phyloP scores from a whole-genome alignment of 225 moss, liverwort and hornwort genomes.

The Rhytidiadelphus loreus region DNA sequence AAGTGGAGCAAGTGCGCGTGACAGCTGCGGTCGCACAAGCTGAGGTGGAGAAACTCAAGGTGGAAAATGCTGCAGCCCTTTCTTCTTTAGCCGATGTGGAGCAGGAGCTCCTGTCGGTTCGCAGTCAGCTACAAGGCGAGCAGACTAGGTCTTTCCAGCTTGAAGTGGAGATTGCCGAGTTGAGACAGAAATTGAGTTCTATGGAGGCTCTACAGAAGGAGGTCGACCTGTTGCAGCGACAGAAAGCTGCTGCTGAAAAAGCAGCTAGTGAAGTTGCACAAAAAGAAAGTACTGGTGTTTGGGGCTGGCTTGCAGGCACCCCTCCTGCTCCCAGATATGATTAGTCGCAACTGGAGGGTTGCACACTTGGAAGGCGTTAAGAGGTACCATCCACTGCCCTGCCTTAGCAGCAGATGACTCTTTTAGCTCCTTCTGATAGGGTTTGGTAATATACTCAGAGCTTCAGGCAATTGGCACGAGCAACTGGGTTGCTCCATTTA shows the following conservation, averaged over 20 bases:
- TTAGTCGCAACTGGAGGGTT: neutral
- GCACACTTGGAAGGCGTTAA: neutral
- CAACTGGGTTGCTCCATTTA: conserved; percentile 23
- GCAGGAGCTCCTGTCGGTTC: conserved; percentile 73
- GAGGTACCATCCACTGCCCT: neutral
- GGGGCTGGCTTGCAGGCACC: conserved; percentile 71
- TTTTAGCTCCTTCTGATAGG: neutral
- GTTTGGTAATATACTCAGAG: conserved; percentile 14
- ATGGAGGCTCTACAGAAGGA: conserved; percentile 71
- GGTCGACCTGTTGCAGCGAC: conserved; percentile 55
- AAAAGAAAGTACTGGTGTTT: conserved; percentile 58
- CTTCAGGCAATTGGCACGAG: neutral
- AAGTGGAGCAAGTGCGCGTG: conserved; percentile 18
- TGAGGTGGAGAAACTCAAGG: conserved; percentile 62
- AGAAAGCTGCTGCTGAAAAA: conserved; percentile 58
- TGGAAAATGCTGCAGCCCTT: conserved; percentile 59
- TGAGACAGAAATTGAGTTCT: conserved; percentile 62
- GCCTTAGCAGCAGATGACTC: neutral
- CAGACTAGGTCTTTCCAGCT: conserved; percentile 85
- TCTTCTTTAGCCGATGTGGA: conserved; percentile 70
- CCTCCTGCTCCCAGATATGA: conserved; percentile 32
- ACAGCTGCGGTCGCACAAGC: conserved; percentile 23
- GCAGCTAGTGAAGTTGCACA: conserved; percentile 49
- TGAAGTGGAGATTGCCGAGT: conserved; percentile 88
- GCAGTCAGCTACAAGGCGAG: conserved; percentile 78